These are phyloP conservation scores for Castanea mollissima DNA, from an alignment of 306 rosid genomes.

Conservation along the genomic window DNA sequence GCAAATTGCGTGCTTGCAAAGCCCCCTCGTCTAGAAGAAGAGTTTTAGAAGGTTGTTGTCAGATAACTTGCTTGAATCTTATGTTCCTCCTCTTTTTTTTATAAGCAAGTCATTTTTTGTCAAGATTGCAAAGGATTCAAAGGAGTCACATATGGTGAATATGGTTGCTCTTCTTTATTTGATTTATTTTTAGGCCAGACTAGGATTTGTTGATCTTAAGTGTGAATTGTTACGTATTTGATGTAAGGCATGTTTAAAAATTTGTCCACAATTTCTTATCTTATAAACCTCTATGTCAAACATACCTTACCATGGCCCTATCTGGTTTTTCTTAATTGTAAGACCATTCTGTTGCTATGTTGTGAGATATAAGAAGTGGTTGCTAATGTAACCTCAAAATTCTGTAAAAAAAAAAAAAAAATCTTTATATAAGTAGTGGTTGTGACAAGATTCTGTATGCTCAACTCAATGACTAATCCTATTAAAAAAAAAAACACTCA, in stretches of 20 bases:
- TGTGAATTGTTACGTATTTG: too few relatives aligned
- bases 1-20: conserved; percentile 92
- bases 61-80: conserved; percentile 20
- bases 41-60: conserved; percentile 58
- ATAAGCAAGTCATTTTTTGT: conserved; percentile 1
- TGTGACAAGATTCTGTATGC: too few relatives aligned
- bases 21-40: conserved; percentile 60
- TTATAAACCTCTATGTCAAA: background rate
- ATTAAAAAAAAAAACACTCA: too few relatives aligned
- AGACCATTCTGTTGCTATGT: background rate
- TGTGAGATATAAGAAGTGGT: background rate
- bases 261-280: background rate
- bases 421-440: too few relatives aligned
- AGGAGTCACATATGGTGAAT: background rate
- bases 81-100: conserved; percentile 7
- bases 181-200: too few relatives aligned
- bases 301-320: background rate
- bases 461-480: too few relatives aligned
- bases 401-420: too few relatives aligned
- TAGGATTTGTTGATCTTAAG: too few relatives aligned
- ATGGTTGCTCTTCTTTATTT: background rate
- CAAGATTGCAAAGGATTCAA: background rate
- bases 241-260: background rate
- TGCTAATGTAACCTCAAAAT: background rate
- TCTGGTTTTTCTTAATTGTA: background rate